These are phyloP conservation scores for Trichoderma sp. DNA, from an alignment of 2,329 filamentous ascomycete species.

Conservation along the genomic window DNA sequence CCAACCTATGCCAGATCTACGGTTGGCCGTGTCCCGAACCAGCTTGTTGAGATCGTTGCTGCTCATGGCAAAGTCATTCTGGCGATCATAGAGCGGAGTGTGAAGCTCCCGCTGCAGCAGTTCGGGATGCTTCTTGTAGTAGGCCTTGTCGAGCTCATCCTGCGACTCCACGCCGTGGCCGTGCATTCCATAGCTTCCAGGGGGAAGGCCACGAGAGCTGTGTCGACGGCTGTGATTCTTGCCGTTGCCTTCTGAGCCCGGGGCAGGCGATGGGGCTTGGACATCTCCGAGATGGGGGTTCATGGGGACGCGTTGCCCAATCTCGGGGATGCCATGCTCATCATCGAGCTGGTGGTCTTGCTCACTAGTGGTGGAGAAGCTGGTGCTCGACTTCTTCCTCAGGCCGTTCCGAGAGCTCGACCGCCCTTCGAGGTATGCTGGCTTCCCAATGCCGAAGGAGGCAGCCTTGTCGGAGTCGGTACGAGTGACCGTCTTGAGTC, in stretches of 20 bases:
- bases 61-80: conserved; percentile 79
- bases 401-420: conserved; percentile 53
- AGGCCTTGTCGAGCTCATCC: conserved; percentile 86
- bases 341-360: conserved; percentile 61
- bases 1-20: conserved; percentile 48
- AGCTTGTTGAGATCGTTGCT: conserved; percentile 89
- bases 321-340: conserved; percentile 87
- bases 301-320: conserved; percentile 92
- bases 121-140: conserved; percentile 91
- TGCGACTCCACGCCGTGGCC: conserved; percentile 76
- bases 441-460: conserved; percentile 78
- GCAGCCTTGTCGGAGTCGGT: conserved; percentile 89
- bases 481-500: conserved; percentile 80
- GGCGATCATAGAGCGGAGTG: conserved; percentile 56
- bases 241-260: conserved; percentile 48
- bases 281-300: conserved; percentile 90
- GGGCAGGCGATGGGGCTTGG: conserved; percentile 85
- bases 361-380: conserved; percentile 54
- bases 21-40: conserved; percentile 69
- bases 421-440: conserved; percentile 56
- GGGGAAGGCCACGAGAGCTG: conserved; percentile 71
- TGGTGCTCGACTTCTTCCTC: conserved; percentile 67
- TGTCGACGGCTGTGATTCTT: conserved; percentile 69
- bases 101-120: conserved; percentile 72
- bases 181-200: conserved; percentile 90